Percentiles rank a stretch among this genome's conserved stretches.
These are phyloP conservation scores for Cupressus sempervirens DNA, from an alignment of 75 land plant genomes.

Conservation along the genomic window DNA sequence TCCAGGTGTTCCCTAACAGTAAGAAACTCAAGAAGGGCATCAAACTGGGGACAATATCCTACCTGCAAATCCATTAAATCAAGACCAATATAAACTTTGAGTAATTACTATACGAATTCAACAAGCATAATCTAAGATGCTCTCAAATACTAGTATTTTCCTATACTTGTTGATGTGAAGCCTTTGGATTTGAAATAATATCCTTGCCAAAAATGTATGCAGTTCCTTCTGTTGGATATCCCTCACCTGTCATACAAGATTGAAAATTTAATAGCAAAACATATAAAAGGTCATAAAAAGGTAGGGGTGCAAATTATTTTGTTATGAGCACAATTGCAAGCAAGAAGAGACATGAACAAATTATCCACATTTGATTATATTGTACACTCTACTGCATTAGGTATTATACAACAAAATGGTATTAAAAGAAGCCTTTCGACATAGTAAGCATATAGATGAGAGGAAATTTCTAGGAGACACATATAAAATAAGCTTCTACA, in stretches of 20 bases:
- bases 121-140: background rate
- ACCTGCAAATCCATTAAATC: slow-evolving; percentile 37
- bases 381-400: background rate
- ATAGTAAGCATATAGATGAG: background rate
- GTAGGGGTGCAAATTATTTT: background rate
- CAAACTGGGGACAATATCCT: slow-evolving; percentile 95
- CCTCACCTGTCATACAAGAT: slow-evolving; percentile 47
- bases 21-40: slow-evolving; percentile 78
- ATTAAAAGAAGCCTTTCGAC: background rate
- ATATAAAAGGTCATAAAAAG: background rate
- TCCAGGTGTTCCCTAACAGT: slow-evolving; percentile 87
- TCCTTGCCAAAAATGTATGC: slow-evolving; percentile 74
- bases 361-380: background rate
- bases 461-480: background rate
- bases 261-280: background rate
- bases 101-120: background rate
- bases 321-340: no score
- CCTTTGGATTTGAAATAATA: slow-evolving; percentile 56
- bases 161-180: slow-evolving; percentile 55
- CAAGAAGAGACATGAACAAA: no score
- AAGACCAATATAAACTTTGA: background rate
- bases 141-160: background rate
- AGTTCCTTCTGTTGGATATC: slow-evolving; percentile 59
- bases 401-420: background rate
- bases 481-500: background rate